Evolutionary conservation across 2,329 filamentous ascomycete genomes (phyloP).

Genomic region (Claviceps sorghi): DNA sequence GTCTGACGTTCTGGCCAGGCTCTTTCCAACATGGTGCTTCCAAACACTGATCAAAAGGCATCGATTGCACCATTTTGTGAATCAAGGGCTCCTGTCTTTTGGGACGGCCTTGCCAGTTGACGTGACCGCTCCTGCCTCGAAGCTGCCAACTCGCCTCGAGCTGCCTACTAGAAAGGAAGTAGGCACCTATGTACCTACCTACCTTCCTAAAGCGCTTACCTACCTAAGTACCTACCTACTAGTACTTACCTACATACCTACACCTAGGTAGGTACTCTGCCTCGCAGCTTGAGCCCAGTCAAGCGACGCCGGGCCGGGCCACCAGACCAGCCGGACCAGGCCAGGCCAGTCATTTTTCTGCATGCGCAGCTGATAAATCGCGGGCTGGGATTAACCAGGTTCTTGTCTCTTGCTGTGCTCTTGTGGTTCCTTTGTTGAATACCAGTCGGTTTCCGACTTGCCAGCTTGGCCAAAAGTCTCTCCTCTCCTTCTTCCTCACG

Average conservation of each 20-base stretch:
- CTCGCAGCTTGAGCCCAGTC: background rate
- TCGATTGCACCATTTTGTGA: background rate
- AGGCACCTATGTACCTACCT: too few species aligned
- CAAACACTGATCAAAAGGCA: background rate
- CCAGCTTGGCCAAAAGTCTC: background rate
- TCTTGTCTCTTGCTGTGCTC: background rate
- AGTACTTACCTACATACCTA: too few species aligned
- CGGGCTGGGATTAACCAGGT: slow-evolving; percentile 7
- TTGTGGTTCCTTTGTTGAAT: slow-evolving; percentile 1
- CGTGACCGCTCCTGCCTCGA: background rate
- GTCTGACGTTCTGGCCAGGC: too few species aligned
- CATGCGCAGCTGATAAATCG: slow-evolving; percentile 18
- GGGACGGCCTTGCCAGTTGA: background rate
- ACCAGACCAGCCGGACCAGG: background rate
- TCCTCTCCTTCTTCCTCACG: background rate
- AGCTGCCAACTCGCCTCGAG: background rate
- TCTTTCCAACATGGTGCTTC: background rate
- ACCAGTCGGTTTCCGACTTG: background rate
- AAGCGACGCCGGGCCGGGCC: background rate
- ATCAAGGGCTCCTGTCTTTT: background rate
- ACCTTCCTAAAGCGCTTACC: too few species aligned
- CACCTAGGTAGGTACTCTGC: background rate
- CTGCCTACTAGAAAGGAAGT: background rate
- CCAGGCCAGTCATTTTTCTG: slow-evolving; percentile 3
- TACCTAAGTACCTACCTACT: too few species aligned